These are phyloP conservation scores for Aspergillus floridensis DNA, from an alignment of 2,329 filamentous ascomycete genomes.

Conservation along the genomic window DNA sequence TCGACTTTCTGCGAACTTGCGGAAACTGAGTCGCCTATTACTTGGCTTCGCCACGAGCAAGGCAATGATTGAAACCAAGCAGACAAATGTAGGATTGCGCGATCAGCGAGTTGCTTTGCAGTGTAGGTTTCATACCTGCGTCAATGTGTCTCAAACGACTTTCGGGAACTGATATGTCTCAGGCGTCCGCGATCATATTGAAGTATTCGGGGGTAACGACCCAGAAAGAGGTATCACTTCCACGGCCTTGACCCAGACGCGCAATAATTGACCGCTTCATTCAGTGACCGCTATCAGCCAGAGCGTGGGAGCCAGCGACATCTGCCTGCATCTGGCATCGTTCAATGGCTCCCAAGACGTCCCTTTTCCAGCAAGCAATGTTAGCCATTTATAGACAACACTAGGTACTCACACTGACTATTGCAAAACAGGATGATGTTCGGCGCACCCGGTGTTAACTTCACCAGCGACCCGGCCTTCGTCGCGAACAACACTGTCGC, in stretches of 20 bases:
- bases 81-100: conserved; percentile 31
- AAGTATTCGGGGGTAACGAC: conserved; percentile 18
- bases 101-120: conserved; percentile 33
- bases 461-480: conserved; percentile 27
- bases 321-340: conserved; percentile 27
- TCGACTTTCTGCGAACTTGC: no score
- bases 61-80: conserved; percentile 19
- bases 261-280: not conserved
- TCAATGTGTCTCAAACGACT: no score
- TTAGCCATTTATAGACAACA: conserved; percentile 4
- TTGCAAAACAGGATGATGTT: conserved; percentile 25
- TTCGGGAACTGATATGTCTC: not conserved
- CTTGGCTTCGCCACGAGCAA: conserved; percentile 22
- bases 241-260: not conserved
- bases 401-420: not conserved
- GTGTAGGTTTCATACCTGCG: conserved; percentile 19
- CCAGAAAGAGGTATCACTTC: conserved; percentile 12
- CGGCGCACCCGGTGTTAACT: conserved; percentile 27
- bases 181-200: conserved; percentile 21
- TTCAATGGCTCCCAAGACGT: conserved; percentile 23
- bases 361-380: conserved; percentile 32
- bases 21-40: not conserved
- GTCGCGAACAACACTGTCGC: conserved; percentile 24
- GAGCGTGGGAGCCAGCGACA: conserved; percentile 31
- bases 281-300: conserved; percentile 31